These are phyloP conservation scores for Pythium dissimile DNA, from an alignment of 352 stramenopile genomes.

Conservation along the genomic window DNA sequence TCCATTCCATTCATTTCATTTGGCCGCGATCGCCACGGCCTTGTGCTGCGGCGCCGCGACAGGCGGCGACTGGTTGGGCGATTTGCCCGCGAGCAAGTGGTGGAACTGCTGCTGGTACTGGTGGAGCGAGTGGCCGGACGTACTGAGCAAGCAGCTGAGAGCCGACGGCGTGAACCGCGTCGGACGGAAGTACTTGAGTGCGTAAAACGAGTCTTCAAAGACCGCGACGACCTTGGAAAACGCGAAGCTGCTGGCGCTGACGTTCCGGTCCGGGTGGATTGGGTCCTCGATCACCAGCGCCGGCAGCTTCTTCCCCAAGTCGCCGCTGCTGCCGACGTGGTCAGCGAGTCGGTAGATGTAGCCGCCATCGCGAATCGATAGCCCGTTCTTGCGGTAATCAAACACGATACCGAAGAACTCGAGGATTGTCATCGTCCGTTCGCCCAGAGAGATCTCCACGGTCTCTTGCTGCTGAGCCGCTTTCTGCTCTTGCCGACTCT, in stretches of 20 bases:
- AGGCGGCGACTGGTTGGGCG: background rate
- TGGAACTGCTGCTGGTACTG: slow-evolving; percentile 22
- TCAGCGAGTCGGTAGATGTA: slow-evolving; percentile 84
- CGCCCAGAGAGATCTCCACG: slow-evolving; percentile 43
- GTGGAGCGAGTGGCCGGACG: slow-evolving; percentile 45
- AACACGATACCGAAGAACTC: slow-evolving; percentile 87
- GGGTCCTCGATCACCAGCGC: slow-evolving; percentile 86
- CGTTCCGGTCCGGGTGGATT: slow-evolving; percentile 85
- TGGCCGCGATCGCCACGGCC: slow-evolving; percentile 11
- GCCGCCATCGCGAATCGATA: slow-evolving; percentile 80
- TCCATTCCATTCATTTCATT: slow-evolving; percentile 5
- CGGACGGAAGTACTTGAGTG: slow-evolving; percentile 78
- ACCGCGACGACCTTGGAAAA: slow-evolving; percentile 81
- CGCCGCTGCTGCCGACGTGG: slow-evolving; percentile 27
- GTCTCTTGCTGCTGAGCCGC: slow-evolving; percentile 4
- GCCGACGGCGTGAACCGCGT: slow-evolving; percentile 74
- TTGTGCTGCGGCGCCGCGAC: background rate
- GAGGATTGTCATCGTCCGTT: slow-evolving; percentile 72
- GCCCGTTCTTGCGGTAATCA: slow-evolving; percentile 78
- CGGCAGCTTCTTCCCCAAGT: slow-evolving; percentile 48
- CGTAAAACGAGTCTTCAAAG: slow-evolving; percentile 85
- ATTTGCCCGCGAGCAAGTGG: slow-evolving; percentile 9
- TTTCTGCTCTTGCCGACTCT: background rate
- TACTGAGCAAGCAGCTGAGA: slow-evolving; percentile 75
- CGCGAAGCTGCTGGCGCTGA: slow-evolving; percentile 83